Base-by-base conservation (phyloP, 2,329 filamentous ascomycete species). In the Magnaporthiopsis incrustans region DNA sequence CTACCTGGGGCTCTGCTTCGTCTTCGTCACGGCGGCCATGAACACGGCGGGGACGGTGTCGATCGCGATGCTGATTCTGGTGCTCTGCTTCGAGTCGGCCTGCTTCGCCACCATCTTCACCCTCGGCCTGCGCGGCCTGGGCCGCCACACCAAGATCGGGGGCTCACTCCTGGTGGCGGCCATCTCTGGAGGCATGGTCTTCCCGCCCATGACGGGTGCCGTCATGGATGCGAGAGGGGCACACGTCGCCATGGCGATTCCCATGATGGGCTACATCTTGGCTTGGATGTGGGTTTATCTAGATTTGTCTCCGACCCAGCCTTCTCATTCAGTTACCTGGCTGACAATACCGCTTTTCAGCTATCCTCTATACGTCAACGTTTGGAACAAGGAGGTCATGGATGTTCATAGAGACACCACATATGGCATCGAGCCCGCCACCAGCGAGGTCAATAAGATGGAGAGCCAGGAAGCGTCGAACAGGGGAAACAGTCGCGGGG, bases 61-160 rank as follows among this genome's bases (percentile, higher is more conserved):
- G 22, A 79, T 87, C 64, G 78, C 77, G 33, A 81, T 85, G 77
- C 74, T 87, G n/a, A 82, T 78, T 65, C 64, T 83, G 0, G 81
- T 83, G 0, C 75, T 85, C 60, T 85, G 84, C 74, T 85, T 83
- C 72, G 83, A 83, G 72, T 81, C 78, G 0, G 82, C 83, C 68
- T 82, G 81, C 72, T 87, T 86, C 72, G 82, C 84, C 1, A 85
- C 82, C 57, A 85, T 86, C 68, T 83, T 86, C 64, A 82, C 83
- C 0, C 75, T 86, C 5, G 81, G 82, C 0, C 83, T 86, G 72
- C 77, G 82, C 14, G 84, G 83, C 0, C 76, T 86, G 1, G 83
- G 83, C 25, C 78, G 79, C 32, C 81, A 85, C 74, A 82, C 79
- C 22, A 86, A 85, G 73, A 74, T 78, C 59, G 82, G 83, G 7